These are phyloP conservation scores for Vigna unguiculata DNA, from an alignment of 306 rosid species.

Conservation along the genomic window DNA sequence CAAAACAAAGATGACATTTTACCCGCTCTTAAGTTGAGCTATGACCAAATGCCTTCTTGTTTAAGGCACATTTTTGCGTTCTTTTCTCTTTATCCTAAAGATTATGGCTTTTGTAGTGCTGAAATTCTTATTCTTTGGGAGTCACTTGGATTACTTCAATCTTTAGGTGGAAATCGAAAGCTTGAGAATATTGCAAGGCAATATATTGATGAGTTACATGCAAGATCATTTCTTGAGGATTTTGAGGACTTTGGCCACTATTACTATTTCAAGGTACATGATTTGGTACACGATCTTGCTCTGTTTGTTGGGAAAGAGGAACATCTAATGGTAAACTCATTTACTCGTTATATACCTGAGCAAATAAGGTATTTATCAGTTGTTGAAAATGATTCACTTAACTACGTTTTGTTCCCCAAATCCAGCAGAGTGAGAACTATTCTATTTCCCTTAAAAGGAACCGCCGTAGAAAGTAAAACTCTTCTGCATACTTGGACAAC, in stretches of 20 bases:
- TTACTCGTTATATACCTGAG: neutral
- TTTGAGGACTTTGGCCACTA: neutral
- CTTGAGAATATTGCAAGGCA: slow-evolving; percentile 33
- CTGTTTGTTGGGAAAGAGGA: slow-evolving; percentile 22
- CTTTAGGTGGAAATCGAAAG: neutral
- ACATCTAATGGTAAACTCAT: neutral
- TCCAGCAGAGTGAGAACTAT: neutral
- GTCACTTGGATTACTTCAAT: neutral
- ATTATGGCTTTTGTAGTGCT: neutral
- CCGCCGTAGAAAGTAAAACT: neutral
- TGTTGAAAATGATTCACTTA: neutral
- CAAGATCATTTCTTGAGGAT: slow-evolving; percentile 38
- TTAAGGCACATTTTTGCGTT: slow-evolving; percentile 48
- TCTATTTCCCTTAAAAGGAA: neutral
- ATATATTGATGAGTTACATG: slow-evolving; percentile 8
- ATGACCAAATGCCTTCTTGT: slow-evolving; percentile 48
- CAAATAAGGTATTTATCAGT: slow-evolving; percentile 9
- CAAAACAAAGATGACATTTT: slow-evolving; percentile 37
- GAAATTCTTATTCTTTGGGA: neutral
- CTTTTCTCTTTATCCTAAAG: slow-evolving; percentile 41
- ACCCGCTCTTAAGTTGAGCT: slow-evolving; percentile 50
- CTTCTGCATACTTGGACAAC: neutral
- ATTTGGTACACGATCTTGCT: slow-evolving; percentile 40
- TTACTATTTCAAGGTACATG: slow-evolving; percentile 2
- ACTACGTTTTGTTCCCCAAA: neutral